These are phyloP conservation scores for Aspergillus saccharolyticus DNA, from an alignment of 495 filamentous ascomycete species.

Conservation along the genomic window DNA sequence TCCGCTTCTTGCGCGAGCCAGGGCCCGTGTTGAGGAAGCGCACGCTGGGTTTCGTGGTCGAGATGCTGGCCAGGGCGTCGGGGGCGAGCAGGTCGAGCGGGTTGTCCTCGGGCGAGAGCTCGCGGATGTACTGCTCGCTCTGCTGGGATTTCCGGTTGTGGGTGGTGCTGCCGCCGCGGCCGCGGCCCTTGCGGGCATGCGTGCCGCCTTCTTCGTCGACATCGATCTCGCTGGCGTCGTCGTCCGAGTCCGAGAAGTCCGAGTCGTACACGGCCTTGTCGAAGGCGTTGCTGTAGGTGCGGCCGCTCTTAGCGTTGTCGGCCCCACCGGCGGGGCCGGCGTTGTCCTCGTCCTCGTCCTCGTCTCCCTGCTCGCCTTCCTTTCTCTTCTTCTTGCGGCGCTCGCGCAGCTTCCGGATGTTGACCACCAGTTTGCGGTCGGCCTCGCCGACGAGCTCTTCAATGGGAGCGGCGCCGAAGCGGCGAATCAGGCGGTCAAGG, in stretches of 20 bases:
- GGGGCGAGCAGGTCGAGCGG: conserved; percentile 89
- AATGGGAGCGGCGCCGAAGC: conserved; percentile 76
- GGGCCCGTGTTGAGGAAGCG: conserved; percentile 42
- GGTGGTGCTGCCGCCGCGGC: conserved; percentile 26
- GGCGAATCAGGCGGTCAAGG: conserved; percentile 82
- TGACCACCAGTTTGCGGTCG: conserved; percentile 83
- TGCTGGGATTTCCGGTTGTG: conserved; percentile 40
- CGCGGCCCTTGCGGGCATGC: conserved; percentile 19
- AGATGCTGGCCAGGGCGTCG: conserved; percentile 86
- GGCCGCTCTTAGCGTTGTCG: conserved; percentile 17
- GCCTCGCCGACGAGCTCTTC: conserved; percentile 68
- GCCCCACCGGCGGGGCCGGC: conserved; percentile 21
- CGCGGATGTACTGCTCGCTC: conserved; percentile 76
- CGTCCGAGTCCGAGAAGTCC: conserved; percentile 68
- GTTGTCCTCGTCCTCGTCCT: conserved; percentile 38
- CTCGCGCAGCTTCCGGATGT: conserved; percentile 91
- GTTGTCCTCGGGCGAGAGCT: conserved; percentile 74
- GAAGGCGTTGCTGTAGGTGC: conserved; percentile 77
- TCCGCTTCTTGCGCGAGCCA: conserved; percentile 42
- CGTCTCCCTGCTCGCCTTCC: conserved; percentile 49
- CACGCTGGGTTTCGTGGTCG: conserved; percentile 73
- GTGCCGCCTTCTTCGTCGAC: conserved; percentile 42
- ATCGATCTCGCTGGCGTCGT: conserved; percentile 54
- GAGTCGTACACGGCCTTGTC: conserved; percentile 93
- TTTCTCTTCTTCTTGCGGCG: conserved; percentile 80